Conservation (phyloP, 108 stramenopile genomes). For the Mediolabrus comicus region DNA sequence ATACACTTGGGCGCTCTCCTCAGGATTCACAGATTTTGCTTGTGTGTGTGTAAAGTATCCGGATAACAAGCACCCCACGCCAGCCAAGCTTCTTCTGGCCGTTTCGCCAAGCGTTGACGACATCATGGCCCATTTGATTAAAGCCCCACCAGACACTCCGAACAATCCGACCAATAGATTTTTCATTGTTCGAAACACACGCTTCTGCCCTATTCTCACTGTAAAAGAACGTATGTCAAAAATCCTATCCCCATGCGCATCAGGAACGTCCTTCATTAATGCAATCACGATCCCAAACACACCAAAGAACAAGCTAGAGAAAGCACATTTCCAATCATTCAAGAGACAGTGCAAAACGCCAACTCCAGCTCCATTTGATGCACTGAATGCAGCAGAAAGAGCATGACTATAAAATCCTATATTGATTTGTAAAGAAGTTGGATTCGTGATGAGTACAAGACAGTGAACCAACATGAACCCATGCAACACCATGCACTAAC, state of each 20-base stretch:
- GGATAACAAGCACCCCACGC: constrained; percentile 53
- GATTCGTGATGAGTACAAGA: neutral
- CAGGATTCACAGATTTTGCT: constrained; percentile 65
- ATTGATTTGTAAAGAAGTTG: neutral
- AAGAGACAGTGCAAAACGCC: constrained; percentile 59
- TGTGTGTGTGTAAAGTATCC: constrained; percentile 65
- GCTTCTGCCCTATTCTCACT: constrained; percentile 71
- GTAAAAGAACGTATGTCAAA: constrained; percentile 81
- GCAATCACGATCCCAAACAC: constrained; percentile 87
- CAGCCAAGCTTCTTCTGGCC: constrained; percentile 57
- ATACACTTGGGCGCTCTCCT: constrained; percentile 74
- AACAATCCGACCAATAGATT: constrained; percentile 52
- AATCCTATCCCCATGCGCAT: constrained; percentile 70
- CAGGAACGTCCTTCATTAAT: constrained; percentile 91
- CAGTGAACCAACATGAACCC: constrained; percentile 12
- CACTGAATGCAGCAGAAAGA: constrained; percentile 56
- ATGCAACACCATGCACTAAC: constrained; percentile 45
- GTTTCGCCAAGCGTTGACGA: constrained; percentile 27
- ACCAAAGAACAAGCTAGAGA: constrained; percentile 80
- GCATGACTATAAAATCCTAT: constrained; percentile 75
- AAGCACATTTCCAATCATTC: constrained; percentile 53
- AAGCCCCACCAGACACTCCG: constrained; percentile 34
- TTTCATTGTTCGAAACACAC: constrained; percentile 52
- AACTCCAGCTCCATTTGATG: constrained; percentile 19
- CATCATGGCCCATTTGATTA: constrained; percentile 39